Conservation (phyloP, 495 filamentous ascomycete species). For the Wilcoxina mikolae region DNA sequence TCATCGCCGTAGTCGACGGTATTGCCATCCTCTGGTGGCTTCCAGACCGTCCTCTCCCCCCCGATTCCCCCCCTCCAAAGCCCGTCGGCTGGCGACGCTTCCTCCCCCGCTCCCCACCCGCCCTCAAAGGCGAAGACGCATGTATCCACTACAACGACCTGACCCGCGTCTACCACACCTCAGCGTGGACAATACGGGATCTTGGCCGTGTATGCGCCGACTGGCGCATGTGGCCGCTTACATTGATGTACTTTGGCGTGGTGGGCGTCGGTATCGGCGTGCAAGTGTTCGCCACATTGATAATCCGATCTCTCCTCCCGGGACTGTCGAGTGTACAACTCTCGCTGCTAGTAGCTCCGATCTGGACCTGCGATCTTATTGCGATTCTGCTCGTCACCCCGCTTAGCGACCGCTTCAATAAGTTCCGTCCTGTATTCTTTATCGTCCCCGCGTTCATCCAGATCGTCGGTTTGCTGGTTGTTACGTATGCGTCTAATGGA, state of each 20-base stretch:
- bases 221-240: conserved; percentile 74
- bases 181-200: conserved; percentile 54
- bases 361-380: conserved; percentile 75
- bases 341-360: conserved; percentile 71
- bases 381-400: conserved; percentile 78
- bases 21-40: conserved; percentile 73
- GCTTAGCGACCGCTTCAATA: conserved; percentile 74
- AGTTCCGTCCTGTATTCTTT: conserved; percentile 72
- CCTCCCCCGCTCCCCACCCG: conserved; percentile 41
- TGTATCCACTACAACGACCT: conserved; percentile 72
- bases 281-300: conserved; percentile 71
- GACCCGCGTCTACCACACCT: conserved; percentile 58
- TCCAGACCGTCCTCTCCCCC: conserved; percentile 62
- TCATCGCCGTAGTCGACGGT: conserved; percentile 56
- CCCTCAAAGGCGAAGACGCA: conserved; percentile 63
- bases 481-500: conserved; percentile 56
- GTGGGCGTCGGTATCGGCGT: conserved; percentile 84
- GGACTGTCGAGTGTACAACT: conserved; percentile 56
- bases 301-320: conserved; percentile 65
- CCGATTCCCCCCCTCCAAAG: conserved; percentile 37
- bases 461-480: conserved; percentile 65
- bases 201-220: conserved; percentile 55
- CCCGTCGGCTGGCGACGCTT: conserved; percentile 32
- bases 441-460: conserved; percentile 56
- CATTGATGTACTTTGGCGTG: conserved; percentile 87